A percentile compares a stretch with the other conserved stretches of the same genome.
Evolutionary conservation across 208 protist species (phyloP).

Genomic region (Crithidia thermophila): DNA sequence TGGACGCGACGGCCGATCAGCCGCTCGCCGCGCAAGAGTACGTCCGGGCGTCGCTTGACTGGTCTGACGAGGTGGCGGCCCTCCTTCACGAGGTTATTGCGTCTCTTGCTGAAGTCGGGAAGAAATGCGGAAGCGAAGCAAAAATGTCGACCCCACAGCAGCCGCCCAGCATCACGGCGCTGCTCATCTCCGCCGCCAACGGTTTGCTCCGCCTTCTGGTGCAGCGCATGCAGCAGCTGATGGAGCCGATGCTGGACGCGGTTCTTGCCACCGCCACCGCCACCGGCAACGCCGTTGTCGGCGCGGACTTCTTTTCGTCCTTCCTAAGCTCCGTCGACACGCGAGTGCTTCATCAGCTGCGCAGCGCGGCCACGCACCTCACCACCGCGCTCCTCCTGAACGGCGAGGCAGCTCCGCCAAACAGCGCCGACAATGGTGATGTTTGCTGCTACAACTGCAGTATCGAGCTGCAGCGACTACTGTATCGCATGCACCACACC

Average conservation of each 20-base stretch:
- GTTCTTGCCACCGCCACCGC: constrained; percentile 13
- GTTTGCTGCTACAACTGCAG: no score
- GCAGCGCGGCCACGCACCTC: neutral
- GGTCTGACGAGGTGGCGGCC: neutral
- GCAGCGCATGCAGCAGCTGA: constrained; percentile 29
- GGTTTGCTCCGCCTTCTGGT: constrained; percentile 22
- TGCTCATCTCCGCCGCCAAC: constrained; percentile 23
- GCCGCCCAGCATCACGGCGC: neutral
- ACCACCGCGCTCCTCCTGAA: neutral
- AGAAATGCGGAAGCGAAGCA: neutral
- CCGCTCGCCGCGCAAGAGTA: constrained; percentile 26
- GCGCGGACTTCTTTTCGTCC: constrained; percentile 17
- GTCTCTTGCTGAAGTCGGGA: neutral
- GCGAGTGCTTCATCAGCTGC: constrained; percentile 19
- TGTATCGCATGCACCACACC: constrained; percentile 26
- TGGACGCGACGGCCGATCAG: constrained; percentile 15
- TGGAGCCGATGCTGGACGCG: constrained; percentile 26
- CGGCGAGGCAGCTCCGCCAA: no score
- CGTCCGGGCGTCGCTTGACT: constrained; percentile 20
- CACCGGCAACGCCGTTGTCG: constrained; percentile 12
- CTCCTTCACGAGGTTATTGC: constrained; percentile 16
- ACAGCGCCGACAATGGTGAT: no score
- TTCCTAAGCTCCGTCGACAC: constrained; percentile 17
- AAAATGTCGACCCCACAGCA: neutral
- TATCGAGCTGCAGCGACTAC: constrained; percentile 21